These are phyloP conservation scores for Pezicula neosporulosa DNA, from an alignment of 2,329 filamentous ascomycete genomes.

Conservation along the genomic window DNA sequence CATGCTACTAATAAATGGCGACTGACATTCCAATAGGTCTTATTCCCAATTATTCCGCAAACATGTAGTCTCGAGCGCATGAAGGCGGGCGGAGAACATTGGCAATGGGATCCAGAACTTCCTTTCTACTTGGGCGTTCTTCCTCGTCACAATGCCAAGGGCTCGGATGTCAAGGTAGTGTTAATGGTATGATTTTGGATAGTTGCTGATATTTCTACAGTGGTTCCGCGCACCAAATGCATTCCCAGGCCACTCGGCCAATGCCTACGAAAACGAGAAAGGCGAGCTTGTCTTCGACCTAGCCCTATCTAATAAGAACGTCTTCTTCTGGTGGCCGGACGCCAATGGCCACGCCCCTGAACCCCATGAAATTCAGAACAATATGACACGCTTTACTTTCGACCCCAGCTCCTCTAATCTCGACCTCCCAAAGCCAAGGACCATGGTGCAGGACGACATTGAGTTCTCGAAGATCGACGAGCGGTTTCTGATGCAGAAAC, in stretches of 20 bases:
- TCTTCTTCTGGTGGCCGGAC: no score
- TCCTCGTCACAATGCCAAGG: constrained; percentile 45
- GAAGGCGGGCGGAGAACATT: constrained; percentile 41
- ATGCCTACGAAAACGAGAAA: no score
- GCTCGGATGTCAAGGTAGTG: constrained; percentile 36
- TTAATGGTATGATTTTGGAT: no score
- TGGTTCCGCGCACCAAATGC: no score
- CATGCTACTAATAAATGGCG: constrained; percentile 40
- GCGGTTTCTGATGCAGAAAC: constrained; percentile 34
- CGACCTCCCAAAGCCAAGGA: constrained; percentile 24
- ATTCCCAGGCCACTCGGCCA: no score
- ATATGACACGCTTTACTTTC: constrained; percentile 39
- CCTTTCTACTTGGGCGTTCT: constrained; percentile 40
- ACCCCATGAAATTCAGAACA: no score
- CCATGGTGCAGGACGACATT: constrained; percentile 33
- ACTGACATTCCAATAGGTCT: no score
- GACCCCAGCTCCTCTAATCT: constrained; percentile 29
- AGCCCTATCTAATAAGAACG: no score
- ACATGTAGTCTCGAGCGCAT: constrained; percentile 25
- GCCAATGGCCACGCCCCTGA: no score
- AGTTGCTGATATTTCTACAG: no score
- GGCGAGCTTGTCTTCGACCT: no score
- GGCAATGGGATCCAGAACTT: constrained; percentile 47
- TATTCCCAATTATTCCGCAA: no score
- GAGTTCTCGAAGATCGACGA: constrained; percentile 44